These are phyloP conservation scores for Aspergillus wentii DNA, from an alignment of 495 filamentous ascomycete species.

Conservation along the genomic window DNA sequence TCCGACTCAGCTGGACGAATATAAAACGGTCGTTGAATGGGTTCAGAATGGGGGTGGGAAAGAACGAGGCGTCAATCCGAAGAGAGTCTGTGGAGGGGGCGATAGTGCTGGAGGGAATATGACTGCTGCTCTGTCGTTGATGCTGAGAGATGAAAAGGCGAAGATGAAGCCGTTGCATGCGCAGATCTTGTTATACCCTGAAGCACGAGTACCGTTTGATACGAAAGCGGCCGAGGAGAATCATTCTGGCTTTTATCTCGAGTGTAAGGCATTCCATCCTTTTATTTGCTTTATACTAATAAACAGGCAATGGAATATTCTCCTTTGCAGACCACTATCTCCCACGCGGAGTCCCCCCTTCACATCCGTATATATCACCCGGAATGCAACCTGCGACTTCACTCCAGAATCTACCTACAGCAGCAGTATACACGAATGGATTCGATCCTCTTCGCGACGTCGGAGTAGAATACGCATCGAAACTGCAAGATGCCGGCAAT, in stretches of 20 bases:
- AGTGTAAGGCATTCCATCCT: too few relatives aligned
- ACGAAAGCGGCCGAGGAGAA: constrained; percentile 27
- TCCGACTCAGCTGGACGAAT: constrained; percentile 25
- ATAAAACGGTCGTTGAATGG: constrained; percentile 20
- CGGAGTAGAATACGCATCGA: constrained; percentile 28
- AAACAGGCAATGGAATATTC: constrained; percentile 29
- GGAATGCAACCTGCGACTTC: not conserved
- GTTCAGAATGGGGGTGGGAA: constrained; percentile 12
- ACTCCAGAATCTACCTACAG: constrained; percentile 11
- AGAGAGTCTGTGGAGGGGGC: constrained; percentile 22
- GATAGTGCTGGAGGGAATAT: constrained; percentile 34
- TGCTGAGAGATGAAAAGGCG: constrained; percentile 14
- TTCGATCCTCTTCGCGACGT: constrained; percentile 35
- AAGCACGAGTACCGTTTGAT: constrained; percentile 30
- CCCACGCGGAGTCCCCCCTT: constrained; percentile 10
- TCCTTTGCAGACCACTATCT: constrained; percentile 32
- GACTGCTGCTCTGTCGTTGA: constrained; percentile 26
- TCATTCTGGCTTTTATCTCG: constrained; percentile 25
- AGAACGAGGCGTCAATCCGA: constrained; percentile 17
- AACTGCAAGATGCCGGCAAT: constrained; percentile 25
- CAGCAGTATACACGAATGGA: constrained; percentile 28
- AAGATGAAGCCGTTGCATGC: constrained; percentile 12
- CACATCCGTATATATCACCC: constrained; percentile 3
- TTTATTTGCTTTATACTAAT: too few relatives aligned
- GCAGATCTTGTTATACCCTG: constrained; percentile 31